These are phyloP conservation scores for Lophium mytilinum DNA, from an alignment of 495 filamentous ascomycete species.

Conservation along the genomic window DNA sequence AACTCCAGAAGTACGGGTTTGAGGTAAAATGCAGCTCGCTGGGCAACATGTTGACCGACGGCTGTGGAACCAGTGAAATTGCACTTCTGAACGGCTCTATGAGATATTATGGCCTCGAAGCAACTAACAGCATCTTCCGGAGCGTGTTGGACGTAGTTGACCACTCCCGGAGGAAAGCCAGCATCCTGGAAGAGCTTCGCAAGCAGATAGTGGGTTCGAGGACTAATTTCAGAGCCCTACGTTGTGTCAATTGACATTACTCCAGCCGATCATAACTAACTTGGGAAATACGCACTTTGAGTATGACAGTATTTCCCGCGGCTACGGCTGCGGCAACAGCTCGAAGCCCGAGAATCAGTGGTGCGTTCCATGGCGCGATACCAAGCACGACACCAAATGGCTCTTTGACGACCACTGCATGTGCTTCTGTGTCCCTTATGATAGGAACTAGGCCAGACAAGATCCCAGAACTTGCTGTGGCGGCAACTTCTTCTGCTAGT, in stretches of 20 bases:
- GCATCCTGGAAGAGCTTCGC: slow-evolving; percentile 25
- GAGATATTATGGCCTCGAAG: slow-evolving; percentile 27
- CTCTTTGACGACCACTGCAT: slow-evolving; percentile 29
- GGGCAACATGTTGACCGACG: slow-evolving; percentile 29
- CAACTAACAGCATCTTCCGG: slow-evolving; percentile 25
- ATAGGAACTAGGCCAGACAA: slow-evolving; percentile 21
- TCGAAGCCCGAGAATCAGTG: slow-evolving; percentile 22
- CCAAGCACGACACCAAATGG: slow-evolving; percentile 26
- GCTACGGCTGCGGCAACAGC: slow-evolving; percentile 13
- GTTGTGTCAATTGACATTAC: no score
- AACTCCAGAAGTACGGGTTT: slow-evolving; percentile 33
- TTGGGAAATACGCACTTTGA: slow-evolving; percentile 7
- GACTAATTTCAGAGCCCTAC: slow-evolving; percentile 6
- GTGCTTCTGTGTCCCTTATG: slow-evolving; percentile 27
- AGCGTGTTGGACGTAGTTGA: slow-evolving; percentile 24
- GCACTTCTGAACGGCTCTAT: slow-evolving; percentile 28
- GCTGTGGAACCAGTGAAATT: slow-evolving; percentile 31
- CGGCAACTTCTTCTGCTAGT: slow-evolving; percentile 28
- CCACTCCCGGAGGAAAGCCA: slow-evolving; percentile 24
- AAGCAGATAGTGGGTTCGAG: slow-evolving; percentile 25
- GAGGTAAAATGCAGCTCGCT: slow-evolving; percentile 27
- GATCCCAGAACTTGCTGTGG: slow-evolving; percentile 12
- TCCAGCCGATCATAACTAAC: no score
- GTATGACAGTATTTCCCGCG: slow-evolving; percentile 17
- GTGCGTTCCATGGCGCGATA: slow-evolving; percentile 31